Conservation (phyloP, 345 rosid genomes). For the Eucalyptus virginea region DNA sequence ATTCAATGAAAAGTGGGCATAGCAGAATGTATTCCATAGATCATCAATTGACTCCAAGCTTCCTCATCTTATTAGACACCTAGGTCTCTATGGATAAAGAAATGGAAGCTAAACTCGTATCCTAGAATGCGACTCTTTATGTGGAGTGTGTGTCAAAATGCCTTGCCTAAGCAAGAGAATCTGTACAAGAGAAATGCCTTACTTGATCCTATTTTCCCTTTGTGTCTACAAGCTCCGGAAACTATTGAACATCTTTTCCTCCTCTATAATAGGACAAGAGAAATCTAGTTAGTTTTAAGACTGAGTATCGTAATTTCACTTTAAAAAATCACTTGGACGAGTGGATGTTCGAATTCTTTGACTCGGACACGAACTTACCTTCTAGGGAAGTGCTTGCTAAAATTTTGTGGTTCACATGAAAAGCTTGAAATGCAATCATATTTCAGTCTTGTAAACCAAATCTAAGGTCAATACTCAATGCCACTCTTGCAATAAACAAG, state of each 20-base stretch:
- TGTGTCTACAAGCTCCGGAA: not conserved
- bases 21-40: not conserved
- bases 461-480: not conserved
- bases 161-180: not conserved
- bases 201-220: not conserved
- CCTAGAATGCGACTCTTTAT: not conserved
- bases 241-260: not conserved
- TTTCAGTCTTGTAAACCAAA: not conserved
- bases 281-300: not conserved
- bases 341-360: not conserved
- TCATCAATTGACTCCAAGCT: not conserved
- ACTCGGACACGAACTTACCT: not conserved
- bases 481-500: not conserved
- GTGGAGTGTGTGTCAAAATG: not conserved
- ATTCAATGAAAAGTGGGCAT: not conserved
- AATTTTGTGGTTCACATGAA: not conserved
- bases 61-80: not conserved
- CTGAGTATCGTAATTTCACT: not conserved
- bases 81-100: not conserved
- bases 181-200: not conserved
- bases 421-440: not conserved
- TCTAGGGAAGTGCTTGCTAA: not conserved
- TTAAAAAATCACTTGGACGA: not conserved
- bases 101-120: not conserved
- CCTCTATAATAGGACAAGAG: not conserved